Base-by-base conservation (phyloP, 306 rosid genomes). In the Carpinus viminea region DNA sequence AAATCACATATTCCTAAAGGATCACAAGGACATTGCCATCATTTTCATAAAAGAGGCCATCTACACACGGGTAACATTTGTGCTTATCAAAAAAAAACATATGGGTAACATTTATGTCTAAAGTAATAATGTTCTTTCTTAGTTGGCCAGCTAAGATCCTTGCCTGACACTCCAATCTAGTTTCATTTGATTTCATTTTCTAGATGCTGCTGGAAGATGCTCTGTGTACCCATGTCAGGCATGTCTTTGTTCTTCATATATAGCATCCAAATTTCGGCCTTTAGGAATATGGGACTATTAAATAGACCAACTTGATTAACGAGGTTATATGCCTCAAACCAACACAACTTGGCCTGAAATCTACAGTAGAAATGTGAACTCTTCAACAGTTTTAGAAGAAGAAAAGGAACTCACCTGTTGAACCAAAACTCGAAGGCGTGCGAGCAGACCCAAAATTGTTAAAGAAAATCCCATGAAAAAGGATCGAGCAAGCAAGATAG, bases 381-480 rank as follows among this genome's bases (percentile, higher is more conserved):
- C 51, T 31, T 31, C 3, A 31, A 31, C 34, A 31, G 34, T 31
- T 2, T 38, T 26, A 26, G 59, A 65, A 72, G 72, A 62, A 55
- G 57, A 77, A 59, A 50, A 73, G 28, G 74, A 70, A 81, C 89
- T 83, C 85, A 92, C 97, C 82, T 92, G 98, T 76, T 94, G 98
- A 85, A 88, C 86, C 79, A 92, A 78, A 78, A 89, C 97, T 31
- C 93, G 89, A 70, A 94, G 90, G 28, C 95, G 91, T 0, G 97
- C 96, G 12, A 94, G 93, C 83, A 91, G 43, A n/a, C 95, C 95
- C 90, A 94, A 86, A 68, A 91, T 64, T 55, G 87, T 84, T 77
- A 89, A 64, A 80, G 92, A 89, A 78, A 92, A 90, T 75, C 91
- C 91, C 90, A 84, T 86, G 79, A 94, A 94, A 83, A 92, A 92